Evolutionary conservation across 306 rosid genomes (phyloP).

Genomic region (Quercus engelmannii): DNA sequence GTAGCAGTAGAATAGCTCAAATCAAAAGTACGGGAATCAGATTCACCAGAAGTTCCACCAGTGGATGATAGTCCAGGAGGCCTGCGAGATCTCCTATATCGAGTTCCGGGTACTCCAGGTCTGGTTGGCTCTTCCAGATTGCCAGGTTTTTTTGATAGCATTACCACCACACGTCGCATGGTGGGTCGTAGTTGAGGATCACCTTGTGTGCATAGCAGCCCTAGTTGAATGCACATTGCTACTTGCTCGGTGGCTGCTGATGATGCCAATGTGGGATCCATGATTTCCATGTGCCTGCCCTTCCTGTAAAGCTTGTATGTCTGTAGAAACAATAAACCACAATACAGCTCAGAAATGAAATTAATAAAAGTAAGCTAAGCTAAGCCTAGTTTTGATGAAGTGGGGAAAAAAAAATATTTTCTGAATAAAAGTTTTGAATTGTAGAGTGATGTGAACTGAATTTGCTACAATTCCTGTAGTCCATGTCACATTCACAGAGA

Average conservation of each 20-base stretch:
- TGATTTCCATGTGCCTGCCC: conserved; percentile 67
- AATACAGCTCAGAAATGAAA: not conserved
- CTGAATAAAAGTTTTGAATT: no score
- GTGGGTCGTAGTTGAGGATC: conserved; percentile 68
- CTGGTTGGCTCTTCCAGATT: conserved; percentile 71
- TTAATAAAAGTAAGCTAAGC: not conserved
- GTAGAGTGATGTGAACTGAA: not conserved
- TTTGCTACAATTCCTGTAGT: not conserved
- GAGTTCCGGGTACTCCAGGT: conserved; percentile 67
- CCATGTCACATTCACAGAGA: not conserved
- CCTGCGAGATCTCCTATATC: conserved; percentile 55
- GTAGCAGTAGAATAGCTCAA: conserved; percentile 31
- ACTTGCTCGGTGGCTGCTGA: conserved; percentile 57
- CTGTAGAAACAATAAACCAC: conserved; percentile 26
- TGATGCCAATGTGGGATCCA: conserved; percentile 55
- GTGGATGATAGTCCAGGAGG: conserved; percentile 43
- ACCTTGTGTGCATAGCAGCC: conserved; percentile 56
- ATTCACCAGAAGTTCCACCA: conserved; percentile 42
- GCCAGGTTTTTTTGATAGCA: conserved; percentile 63
- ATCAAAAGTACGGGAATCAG: conserved; percentile 40
- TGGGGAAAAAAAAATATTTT: no score
- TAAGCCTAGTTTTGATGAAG: not conserved
- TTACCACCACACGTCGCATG: conserved; percentile 78
- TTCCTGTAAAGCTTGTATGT: conserved; percentile 84
- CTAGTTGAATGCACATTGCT: conserved; percentile 46